phyloP scores from a whole-genome alignment of 352 stramenopile genomes.

The Phytophthora multivora region DNA sequence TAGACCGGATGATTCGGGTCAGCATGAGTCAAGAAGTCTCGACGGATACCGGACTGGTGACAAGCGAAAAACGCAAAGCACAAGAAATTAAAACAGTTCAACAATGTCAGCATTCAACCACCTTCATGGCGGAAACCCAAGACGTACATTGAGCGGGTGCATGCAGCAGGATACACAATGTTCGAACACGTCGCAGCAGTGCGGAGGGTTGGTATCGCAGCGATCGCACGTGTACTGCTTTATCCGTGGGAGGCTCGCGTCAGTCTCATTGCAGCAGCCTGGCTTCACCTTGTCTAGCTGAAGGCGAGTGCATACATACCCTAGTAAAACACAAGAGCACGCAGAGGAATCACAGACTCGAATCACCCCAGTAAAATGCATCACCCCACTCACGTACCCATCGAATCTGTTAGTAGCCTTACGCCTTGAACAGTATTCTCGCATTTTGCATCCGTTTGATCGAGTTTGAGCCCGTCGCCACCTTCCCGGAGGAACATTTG shows the following conservation, averaged over 20 bases:
- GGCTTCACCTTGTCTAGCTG: constrained; percentile 43
- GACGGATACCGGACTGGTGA: constrained; percentile 53
- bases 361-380: neutral
- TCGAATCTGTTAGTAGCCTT: constrained; percentile 57
- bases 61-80: constrained; percentile 1
- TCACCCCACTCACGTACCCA: constrained; percentile 29
- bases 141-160: constrained; percentile 70
- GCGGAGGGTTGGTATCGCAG: constrained; percentile 68
- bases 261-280: constrained; percentile 70
- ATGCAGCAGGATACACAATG: constrained; percentile 84
- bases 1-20: constrained; percentile 71
- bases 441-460: constrained; percentile 41
- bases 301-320: constrained; percentile 54
- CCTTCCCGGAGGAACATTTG: constrained; percentile 54
- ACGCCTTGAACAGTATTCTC: constrained; percentile 64
- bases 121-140: neutral
- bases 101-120: neutral
- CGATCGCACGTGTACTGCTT: constrained; percentile 66
- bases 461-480: constrained; percentile 50
- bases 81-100: constrained; percentile 1
- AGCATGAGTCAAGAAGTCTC: constrained; percentile 64
- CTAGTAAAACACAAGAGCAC: constrained; percentile 14
- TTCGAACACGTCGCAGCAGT: constrained; percentile 73
- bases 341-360: neutral
- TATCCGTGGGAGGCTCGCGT: constrained; percentile 51